phyloP scores from a whole-genome alignment of 1,284 basidiomycete species.

The Leccinum variabile region DNA sequence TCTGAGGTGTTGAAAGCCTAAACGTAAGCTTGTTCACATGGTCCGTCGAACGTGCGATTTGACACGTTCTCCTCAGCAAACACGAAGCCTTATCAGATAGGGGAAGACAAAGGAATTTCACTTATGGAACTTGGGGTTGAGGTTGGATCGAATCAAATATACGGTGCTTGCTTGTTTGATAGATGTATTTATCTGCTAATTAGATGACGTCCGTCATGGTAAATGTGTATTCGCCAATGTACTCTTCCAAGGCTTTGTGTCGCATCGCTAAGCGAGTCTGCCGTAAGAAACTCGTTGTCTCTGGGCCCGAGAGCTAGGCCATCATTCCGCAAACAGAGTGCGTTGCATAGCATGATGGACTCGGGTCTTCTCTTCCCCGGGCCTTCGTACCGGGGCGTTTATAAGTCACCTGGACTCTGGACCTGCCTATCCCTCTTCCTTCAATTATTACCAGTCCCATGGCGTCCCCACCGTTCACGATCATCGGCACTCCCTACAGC shows the following conservation, averaged over 20 bases:
- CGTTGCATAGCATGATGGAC: not conserved
- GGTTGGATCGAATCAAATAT: not conserved
- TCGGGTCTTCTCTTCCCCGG: not conserved
- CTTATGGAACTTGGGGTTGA: not conserved
- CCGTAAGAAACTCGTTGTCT: not conserved
- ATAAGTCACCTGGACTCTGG: not conserved
- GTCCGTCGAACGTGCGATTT: not conserved
- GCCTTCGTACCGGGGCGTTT: not conserved
- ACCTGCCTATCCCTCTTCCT: not conserved
- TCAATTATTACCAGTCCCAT: conserved; percentile 13
- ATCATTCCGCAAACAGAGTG: conserved; percentile 1
- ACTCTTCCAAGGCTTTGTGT: no score
- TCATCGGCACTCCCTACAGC: conserved; percentile 37
- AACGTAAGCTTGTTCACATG: not conserved
- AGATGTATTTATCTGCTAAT: not conserved
- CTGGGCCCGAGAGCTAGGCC: not conserved
- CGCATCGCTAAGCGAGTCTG: not conserved
- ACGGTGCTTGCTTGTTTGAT: not conserved
- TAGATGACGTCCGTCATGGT: not conserved
- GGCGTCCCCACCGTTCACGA: conserved; percentile 22
- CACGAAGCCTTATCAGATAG: not conserved
- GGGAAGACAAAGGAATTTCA: not conserved
- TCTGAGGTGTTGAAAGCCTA: conserved; percentile 9
- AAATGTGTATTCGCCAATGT: not conserved
- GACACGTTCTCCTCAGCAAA: not conserved